Base-by-base conservation (phyloP, 768 basidiomycete species). In the Coprinopsis cinerea region DNA sequence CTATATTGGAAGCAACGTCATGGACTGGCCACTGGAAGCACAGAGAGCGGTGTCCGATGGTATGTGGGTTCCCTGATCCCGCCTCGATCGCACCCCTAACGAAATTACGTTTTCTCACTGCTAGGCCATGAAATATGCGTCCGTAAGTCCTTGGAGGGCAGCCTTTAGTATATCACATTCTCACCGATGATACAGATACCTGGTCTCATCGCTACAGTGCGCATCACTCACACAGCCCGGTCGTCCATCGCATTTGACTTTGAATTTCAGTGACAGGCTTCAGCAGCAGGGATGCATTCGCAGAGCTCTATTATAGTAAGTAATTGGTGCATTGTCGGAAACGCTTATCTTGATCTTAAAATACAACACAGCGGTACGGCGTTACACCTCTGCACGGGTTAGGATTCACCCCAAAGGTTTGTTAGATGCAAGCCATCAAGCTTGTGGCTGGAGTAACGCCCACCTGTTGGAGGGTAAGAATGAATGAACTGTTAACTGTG, bases 241-340 rank as follows among this genome's bases (percentile, higher is more conserved):
- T 20, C 32, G 4, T 47, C 11, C 25, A 23, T n/a, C 18, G n/a
- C 6, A 11, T 17, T n/a, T 22, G 30, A 15, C 42, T 54, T 22
- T 41, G 25, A 13, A 10, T 44, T 25, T 17, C 49, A 81, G 80
- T 76, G 78, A 84, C 84, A 0, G 59, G 78, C 1, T 69, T 84
- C 35, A 64, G 73, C 7, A 89, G 81, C 59, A 68, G 78, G 55
- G 67, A 83, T 53, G 83, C 79, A 3, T 87, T 89, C 50, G 87
- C 87, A 2, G 88, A 91, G 63, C 70, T 92, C 15, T 88, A 83
- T 52, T 92, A 88, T 65, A 81, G 79, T 77, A 55, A 28, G 78
- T 63, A 20, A 22, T 24, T n/a, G 13, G 20, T 28, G 39, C n/a
- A 32, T 4, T 41, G 22, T 42, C 22, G 5, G 7, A n/a, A 37